Conservation (phyloP, 345 rosid genomes). For the Noccaea bulbosa region DNA sequence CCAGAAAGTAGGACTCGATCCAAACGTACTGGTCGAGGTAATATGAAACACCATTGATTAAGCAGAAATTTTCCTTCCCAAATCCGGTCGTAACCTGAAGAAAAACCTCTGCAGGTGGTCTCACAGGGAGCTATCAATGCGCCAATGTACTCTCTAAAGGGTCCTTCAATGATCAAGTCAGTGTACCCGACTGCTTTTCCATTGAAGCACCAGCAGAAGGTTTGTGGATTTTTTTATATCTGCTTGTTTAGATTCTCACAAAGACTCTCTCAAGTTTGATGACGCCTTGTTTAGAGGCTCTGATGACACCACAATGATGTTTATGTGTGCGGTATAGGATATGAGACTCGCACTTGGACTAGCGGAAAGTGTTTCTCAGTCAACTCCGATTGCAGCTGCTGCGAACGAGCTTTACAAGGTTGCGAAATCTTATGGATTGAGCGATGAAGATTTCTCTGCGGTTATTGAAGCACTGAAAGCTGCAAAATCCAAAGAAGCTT, state of each 20-base stretch:
- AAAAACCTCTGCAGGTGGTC: constrained; percentile 59
- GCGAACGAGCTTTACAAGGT: constrained; percentile 86
- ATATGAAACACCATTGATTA: background rate
- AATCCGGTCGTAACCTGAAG: background rate
- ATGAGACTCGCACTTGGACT: constrained; percentile 84
- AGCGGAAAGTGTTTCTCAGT: constrained; percentile 89
- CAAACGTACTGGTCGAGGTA: constrained; percentile 79
- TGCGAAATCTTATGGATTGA: constrained; percentile 78
- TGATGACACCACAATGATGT: background rate
- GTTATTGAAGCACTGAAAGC: constrained; percentile 86
- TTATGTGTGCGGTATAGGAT: constrained; percentile 56
- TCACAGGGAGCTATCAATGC: constrained; percentile 91
- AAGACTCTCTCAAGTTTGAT: no score
- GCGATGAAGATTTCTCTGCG: constrained; percentile 89
- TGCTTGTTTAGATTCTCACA: constrained; percentile 27
- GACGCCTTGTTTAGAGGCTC: no score
- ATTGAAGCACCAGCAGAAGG: constrained; percentile 96
- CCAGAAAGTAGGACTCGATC: constrained; percentile 89
- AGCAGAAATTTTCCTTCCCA: background rate
- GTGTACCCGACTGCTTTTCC: constrained; percentile 87
- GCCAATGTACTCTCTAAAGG: constrained; percentile 88
- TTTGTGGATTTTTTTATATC: constrained; percentile 37
- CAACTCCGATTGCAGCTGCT: constrained; percentile 89
- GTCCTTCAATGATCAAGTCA: constrained; percentile 84
- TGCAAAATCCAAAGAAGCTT: constrained; percentile 37